Conservation (phyloP, 306 rosid species). For the Trifolium pratense region DNA sequence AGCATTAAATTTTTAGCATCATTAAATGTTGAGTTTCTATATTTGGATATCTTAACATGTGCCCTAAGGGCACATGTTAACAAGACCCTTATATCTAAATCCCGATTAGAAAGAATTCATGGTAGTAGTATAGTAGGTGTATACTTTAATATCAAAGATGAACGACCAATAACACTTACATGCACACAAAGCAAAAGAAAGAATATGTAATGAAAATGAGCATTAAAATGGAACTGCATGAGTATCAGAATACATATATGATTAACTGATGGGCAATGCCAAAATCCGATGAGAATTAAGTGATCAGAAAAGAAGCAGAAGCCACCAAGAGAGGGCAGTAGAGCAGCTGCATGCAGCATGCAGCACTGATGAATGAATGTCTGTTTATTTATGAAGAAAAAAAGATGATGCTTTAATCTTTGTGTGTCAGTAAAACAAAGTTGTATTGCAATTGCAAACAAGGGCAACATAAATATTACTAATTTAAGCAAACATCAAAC, state of each 20-base stretch:
- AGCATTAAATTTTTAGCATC: too few relatives aligned
- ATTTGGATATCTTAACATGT: too few relatives aligned
- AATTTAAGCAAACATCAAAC: conserved; percentile 15
- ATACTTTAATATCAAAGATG: too few relatives aligned
- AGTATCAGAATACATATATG: neutral
- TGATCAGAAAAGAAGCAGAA: conserved; percentile 22
- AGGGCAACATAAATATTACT: conserved; percentile 42
- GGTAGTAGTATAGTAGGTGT: too few relatives aligned
- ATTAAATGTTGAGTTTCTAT: too few relatives aligned
- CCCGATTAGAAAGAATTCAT: too few relatives aligned
- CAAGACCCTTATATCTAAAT: too few relatives aligned
- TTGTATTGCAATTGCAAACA: conserved; percentile 10
- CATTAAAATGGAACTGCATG: neutral
- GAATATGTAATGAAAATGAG: neutral
- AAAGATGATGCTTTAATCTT: conserved; percentile 32
- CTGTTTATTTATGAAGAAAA: conserved; percentile 22
- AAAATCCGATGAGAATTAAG: conserved; percentile 16
- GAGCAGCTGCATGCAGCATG: neutral
- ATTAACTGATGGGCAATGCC: conserved; percentile 18
- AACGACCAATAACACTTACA: too few relatives aligned
- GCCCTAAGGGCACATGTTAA: too few relatives aligned
- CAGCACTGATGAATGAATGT: conserved; percentile 23
- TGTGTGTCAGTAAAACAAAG: conserved; percentile 33
- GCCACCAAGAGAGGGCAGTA: conserved; percentile 22
- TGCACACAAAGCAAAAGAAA: too few relatives aligned